Evolutionary conservation across 192 early-diverging fungal species (phyloP).

Genomic region (Lunasporangiospora selenospora): DNA sequence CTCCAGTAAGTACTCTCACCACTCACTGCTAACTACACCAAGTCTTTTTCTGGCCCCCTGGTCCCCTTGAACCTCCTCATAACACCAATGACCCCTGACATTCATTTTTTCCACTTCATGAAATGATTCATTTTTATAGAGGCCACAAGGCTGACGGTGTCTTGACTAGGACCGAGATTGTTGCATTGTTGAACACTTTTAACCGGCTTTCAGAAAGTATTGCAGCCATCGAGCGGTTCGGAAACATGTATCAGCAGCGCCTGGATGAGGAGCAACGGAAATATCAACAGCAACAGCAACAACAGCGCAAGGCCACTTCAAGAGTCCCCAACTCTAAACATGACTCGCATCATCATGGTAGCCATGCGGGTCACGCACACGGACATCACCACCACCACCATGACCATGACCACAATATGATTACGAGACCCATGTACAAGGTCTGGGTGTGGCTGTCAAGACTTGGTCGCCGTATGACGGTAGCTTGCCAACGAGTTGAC

Average conservation of each 20-base stretch:
- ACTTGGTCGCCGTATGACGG: background rate
- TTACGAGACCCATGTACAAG: conserved; percentile 36
- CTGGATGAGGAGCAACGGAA: conserved; percentile 19
- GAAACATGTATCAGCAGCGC: conserved; percentile 68
- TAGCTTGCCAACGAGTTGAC: conserved; percentile 14
- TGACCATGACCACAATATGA: conserved; percentile 11
- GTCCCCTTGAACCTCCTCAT: no score
- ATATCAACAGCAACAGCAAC: no score
- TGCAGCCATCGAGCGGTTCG: conserved; percentile 80
- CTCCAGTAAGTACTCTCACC: conserved; percentile 52
- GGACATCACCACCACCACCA: background rate
- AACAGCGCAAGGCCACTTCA: no score
- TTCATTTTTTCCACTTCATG: background rate
- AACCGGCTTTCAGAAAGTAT: conserved; percentile 88
- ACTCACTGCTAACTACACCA: no score
- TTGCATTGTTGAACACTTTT: conserved; percentile 91
- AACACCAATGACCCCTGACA: no score
- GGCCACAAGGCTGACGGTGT: conserved; percentile 58
- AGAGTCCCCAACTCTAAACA: no score
- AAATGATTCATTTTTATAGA: conserved; percentile 22
- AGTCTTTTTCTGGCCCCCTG: no score
- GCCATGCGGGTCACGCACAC: background rate
- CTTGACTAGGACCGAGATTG: conserved; percentile 82
- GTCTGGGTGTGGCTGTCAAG: conserved; percentile 10
- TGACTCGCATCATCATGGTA: background rate